Evolutionary conservation across 1,139 yeast genomes (phyloP).

Genomic region (Sugiyamaella sp.): DNA sequence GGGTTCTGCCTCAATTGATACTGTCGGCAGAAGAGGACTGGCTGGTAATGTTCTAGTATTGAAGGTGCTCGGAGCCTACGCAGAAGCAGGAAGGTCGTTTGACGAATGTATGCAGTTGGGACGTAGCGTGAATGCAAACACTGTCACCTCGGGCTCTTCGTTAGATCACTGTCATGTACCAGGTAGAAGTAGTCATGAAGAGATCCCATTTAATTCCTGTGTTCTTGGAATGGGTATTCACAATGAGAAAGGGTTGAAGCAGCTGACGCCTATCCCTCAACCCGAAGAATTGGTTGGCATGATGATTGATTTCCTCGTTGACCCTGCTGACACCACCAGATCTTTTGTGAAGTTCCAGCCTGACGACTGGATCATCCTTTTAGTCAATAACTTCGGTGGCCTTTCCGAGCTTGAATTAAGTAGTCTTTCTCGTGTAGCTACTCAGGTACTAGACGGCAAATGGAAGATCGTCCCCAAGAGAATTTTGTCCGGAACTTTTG

Average conservation of each 20-base stretch:
- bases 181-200: slow-evolving; percentile 47
- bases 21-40: slow-evolving; percentile 51
- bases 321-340: slow-evolving; percentile 44
- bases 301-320: slow-evolving; percentile 46
- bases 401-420: slow-evolving; percentile 51
- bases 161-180: slow-evolving; percentile 55
- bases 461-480: slow-evolving; percentile 47
- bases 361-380: slow-evolving; percentile 45
- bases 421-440: slow-evolving; percentile 42
- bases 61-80: slow-evolving; percentile 50
- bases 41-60: slow-evolving; percentile 50
- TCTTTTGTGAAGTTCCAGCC: slow-evolving; percentile 46
- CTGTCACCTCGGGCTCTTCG: slow-evolving; percentile 53
- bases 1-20: slow-evolving; percentile 19
- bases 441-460: slow-evolving; percentile 43
- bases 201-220: slow-evolving; percentile 21
- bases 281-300: slow-evolving; percentile 45
- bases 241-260: slow-evolving; percentile 53
- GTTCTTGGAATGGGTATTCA: slow-evolving; percentile 57
- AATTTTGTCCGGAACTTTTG: slow-evolving; percentile 50
- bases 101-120: slow-evolving; percentile 46
- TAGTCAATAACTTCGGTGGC: slow-evolving; percentile 56
- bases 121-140: slow-evolving; percentile 41
- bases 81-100: slow-evolving; percentile 42
- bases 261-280: slow-evolving; percentile 42